Percentiles rank a stretch among this genome's conserved stretches.
phyloP scores from a whole-genome alignment of 495 filamentous ascomycete species.

The Lichina pygmaea region DNA sequence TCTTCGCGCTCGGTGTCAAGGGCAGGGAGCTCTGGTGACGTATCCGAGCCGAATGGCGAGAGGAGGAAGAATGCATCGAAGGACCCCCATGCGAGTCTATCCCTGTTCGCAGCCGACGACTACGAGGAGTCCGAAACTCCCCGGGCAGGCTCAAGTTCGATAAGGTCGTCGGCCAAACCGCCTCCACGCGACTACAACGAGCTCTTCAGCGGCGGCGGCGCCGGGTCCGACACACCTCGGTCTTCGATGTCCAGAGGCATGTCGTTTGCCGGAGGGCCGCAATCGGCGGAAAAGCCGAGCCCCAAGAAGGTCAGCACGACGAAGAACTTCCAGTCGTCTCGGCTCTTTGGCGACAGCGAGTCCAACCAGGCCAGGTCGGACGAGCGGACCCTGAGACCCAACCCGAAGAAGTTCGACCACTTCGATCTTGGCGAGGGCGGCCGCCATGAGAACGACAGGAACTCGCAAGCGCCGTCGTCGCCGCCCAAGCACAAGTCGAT shows the following conservation, averaged over 20 bases:
- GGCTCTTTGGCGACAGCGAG: slow-evolving; percentile 40
- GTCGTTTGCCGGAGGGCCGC: slow-evolving; percentile 3
- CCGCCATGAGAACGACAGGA: slow-evolving; percentile 9
- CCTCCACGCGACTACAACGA: slow-evolving; percentile 33
- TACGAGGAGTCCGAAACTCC: slow-evolving; percentile 14
- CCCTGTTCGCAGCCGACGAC: slow-evolving; percentile 39
- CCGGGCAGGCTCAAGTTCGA: slow-evolving; percentile 13
- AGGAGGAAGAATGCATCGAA: slow-evolving; percentile 22
- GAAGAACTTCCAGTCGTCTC: slow-evolving; percentile 41
- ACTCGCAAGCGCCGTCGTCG: slow-evolving; percentile 4
- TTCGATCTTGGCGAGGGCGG: slow-evolving; percentile 58
- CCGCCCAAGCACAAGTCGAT: slow-evolving; percentile 17
- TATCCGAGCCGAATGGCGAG: neutral
- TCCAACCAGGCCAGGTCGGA: slow-evolving; percentile 11
- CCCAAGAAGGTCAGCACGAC: slow-evolving; percentile 31
- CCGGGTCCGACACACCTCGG: slow-evolving; percentile 5
- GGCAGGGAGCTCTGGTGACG: neutral
- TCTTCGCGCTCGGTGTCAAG: neutral
- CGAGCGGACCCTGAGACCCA: slow-evolving; percentile 15
- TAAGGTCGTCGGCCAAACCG: slow-evolving; percentile 28
- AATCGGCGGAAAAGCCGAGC: slow-evolving; percentile 9
- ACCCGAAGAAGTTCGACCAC: slow-evolving; percentile 59
- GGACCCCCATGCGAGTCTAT: slow-evolving; percentile 52
- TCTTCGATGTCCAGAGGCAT: slow-evolving; percentile 7
- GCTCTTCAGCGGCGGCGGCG: slow-evolving; percentile 27